A percentile compares a stretch with the other conserved stretches of the same genome.
These are phyloP conservation scores for Chytriomyces sp. DNA, from an alignment of 192 early-diverging fungal species.

Conservation along the genomic window DNA sequence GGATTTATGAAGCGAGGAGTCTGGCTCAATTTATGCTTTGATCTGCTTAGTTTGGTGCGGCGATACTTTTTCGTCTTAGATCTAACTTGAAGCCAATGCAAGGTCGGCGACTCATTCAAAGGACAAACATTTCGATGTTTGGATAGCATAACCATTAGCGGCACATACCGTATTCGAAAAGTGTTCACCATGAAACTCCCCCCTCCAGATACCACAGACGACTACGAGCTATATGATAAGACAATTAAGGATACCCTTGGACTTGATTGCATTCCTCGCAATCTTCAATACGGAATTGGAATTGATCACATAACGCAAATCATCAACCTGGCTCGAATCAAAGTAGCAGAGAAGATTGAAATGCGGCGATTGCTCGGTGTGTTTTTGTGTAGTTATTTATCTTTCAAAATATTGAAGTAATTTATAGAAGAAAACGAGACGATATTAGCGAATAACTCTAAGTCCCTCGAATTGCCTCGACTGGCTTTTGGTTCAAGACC, in stretches of 20 bases:
- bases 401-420: no score
- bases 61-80: not conserved
- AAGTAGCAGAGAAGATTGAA: constrained; percentile 21
- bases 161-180: constrained; percentile 43
- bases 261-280: constrained; percentile 23
- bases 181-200: constrained; percentile 44
- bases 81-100: not conserved
- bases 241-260: not conserved
- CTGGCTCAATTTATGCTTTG: constrained; percentile 51
- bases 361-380: not conserved
- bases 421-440: no score
- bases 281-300: constrained; percentile 20
- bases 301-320: constrained; percentile 23
- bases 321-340: constrained; percentile 12
- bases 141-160: constrained; percentile 32
- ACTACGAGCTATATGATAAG: constrained; percentile 10
- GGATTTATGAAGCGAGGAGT: constrained; percentile 25
- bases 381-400: no score
- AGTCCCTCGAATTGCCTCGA: not conserved
- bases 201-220: constrained; percentile 26
- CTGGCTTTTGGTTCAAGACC: constrained; percentile 22
- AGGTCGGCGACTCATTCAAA: constrained; percentile 38
- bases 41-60: constrained; percentile 39
- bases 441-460: no score
- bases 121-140: constrained; percentile 44